Evolutionary conservation across 805 yeast genomes (phyloP), one percentile per base, ranked within the genome.

Genomic region (Henningerozyma blattae): DNA sequence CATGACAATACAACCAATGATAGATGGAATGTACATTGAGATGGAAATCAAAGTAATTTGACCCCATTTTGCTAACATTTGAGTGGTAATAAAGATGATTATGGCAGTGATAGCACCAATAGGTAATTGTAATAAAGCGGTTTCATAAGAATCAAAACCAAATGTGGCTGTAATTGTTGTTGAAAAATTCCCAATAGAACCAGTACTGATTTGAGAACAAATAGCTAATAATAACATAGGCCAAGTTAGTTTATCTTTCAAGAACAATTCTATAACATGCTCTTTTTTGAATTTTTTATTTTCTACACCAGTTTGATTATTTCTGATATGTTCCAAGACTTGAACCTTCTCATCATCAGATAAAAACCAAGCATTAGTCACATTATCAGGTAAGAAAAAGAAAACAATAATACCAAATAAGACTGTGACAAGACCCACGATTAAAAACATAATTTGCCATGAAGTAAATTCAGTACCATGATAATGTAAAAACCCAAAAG

Each of bases 391-490:
- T 28, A 73, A 52, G 19, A 58, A 46, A 18, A 68, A 45, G 30
- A 58, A 55, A 8, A 69, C 62, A 1, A 58, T 25, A 1, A 67
- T 27, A 5, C 80, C 80, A 50, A 70, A 71, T 2, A 54, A 30
- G 3, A 70, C 52, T 3, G 80, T 75, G n/a, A 72, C 46, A 2
- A 69, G 31, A 7, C 82, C 82, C 46, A 74, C 67, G 3, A 70
- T 64, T 14, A 74, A 45, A 48, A 72, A 75, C 54, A 73, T 65
- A 31, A 74, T 70, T 50, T 72, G 77, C 80, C 80, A 75, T n/a
- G 76, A 65, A 18, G 61, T 50, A 35, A 72, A 61, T 3, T 37
- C 34, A 12, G 62, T 58, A 20, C 58, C 59, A 30, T 53, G 49
- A 16, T 73, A 65, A 42, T 69, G 73, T 44, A 70, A 74, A 48